Evolutionary conservation across 495 filamentous ascomycete species (phyloP).

Genomic region (Penicillium odoratum): DNA sequence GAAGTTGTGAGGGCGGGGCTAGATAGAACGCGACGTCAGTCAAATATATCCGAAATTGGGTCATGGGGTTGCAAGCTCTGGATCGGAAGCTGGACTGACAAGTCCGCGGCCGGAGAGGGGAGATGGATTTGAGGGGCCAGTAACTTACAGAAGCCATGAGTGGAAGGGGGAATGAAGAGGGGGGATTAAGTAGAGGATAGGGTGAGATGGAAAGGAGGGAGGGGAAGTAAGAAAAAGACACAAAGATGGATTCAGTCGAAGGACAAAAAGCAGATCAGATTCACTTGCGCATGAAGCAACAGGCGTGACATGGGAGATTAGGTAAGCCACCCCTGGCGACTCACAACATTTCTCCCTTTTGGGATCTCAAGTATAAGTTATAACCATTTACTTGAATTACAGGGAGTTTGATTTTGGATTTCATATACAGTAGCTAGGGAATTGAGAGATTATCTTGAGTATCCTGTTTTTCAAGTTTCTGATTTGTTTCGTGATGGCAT

Average conservation of each 20-base stretch:
- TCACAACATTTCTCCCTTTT: conserved; percentile 7
- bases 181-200: conserved; percentile 10
- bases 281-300: conserved; percentile 25
- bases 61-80: conserved; percentile 6
- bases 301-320: conserved; percentile 25
- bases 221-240: conserved; percentile 24
- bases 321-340: conserved; percentile 28
- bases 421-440: no score
- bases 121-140: conserved; percentile 17
- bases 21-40: conserved; percentile 15
- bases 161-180: conserved; percentile 7
- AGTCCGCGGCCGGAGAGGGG: conserved; percentile 19
- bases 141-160: conserved; percentile 58
- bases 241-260: conserved; percentile 23
- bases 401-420: no score
- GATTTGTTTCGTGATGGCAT: no score
- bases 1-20: conserved; percentile 52
- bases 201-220: conserved; percentile 18
- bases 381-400: no score
- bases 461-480: no score
- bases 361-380: not conserved
- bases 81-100: conserved; percentile 12
- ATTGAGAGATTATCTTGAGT: no score
- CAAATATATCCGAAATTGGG: not conserved
- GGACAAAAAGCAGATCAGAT: conserved; percentile 25